Conservation (phyloP, 2,329 filamentous ascomycete genomes). For the Claviceps digitariae region DNA sequence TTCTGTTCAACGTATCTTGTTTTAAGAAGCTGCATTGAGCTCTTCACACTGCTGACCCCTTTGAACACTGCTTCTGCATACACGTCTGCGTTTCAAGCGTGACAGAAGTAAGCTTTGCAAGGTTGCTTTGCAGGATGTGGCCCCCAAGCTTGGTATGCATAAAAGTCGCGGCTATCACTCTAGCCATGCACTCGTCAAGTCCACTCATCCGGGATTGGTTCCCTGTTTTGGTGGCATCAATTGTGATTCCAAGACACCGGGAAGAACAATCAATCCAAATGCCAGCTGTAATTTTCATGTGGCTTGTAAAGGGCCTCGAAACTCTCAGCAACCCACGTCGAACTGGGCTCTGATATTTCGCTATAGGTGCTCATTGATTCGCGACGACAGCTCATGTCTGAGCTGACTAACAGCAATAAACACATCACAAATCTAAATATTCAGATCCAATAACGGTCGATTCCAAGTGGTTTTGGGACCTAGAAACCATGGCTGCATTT, state of each 20-base stretch:
- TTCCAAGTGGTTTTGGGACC: not conserved
- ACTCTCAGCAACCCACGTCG: not conserved
- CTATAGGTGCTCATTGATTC: not conserved
- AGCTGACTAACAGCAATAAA: not conserved
- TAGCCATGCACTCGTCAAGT: not conserved
- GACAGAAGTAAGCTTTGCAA: not conserved
- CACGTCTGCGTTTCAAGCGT: too few species aligned
- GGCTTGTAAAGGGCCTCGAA: not conserved
- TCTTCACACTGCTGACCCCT: not conserved
- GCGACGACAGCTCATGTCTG: not conserved
- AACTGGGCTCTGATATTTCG: not conserved
- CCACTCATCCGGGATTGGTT: too few species aligned
- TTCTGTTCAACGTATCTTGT: too few species aligned
- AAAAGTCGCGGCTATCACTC: not conserved
- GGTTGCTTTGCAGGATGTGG: not conserved
- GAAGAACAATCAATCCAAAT: not conserved
- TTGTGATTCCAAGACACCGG: not conserved
- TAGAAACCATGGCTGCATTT: not conserved
- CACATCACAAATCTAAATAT: not conserved
- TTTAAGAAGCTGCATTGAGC: not conserved
- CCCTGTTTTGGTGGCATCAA: not conserved
- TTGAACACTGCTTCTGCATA: too few species aligned
- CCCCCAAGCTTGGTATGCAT: not conserved
- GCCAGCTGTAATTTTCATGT: not conserved
- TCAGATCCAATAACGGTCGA: not conserved